Evolutionary conservation across 371 early-diverging fungal genomes (phyloP), one percentile per base, ranked within the genome.

Genomic region (Mortierella sp.): DNA sequence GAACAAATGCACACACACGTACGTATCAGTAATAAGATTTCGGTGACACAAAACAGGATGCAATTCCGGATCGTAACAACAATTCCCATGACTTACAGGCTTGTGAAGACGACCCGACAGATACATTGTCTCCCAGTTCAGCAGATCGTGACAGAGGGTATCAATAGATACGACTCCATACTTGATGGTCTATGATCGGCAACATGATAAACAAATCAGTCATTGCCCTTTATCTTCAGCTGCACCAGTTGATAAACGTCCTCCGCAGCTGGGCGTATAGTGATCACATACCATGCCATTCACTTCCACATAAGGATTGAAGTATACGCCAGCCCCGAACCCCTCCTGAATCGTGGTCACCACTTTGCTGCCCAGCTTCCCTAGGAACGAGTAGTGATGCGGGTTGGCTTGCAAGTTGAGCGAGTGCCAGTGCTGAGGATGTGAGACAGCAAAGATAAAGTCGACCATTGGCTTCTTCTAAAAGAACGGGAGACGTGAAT

Each of bases 41-140:
- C 34, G 34, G 34, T 34, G 34, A 34, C 34, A 34, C 34, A 7
- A 34, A n/a, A n/a, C n/a, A n/a, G n/a, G 34, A 34, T 7, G 34
- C 34, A 34, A 7, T 10, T 34, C 34, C 4, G 4, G 34, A 10
- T 34, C 34, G 10, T 34, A 34, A 34, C 34, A 34, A 34, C 34
- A 34, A 34, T 10, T 7, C 4, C 34, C 4, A 34, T 34, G 34
- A 10, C 49, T 61, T 81, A 94, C 93, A 28, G 99, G 99, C 72
- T 98, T 98, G 64, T 98, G 98, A 90, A 98, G 90, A 43, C 99
- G 89, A 9, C 99, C 99, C 1, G 99, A 96, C 18, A 98, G 65
- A 79, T 98, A 98, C 64, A 97, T 82, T 3, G 94, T 92, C 52
- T 95, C 93, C 99, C 99, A 98, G 71, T 95, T 90, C 46, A 92